phyloP scores from a whole-genome alignment of 1,284 basidiomycete genomes.

The Lentinula novae-zelandiae region DNA sequence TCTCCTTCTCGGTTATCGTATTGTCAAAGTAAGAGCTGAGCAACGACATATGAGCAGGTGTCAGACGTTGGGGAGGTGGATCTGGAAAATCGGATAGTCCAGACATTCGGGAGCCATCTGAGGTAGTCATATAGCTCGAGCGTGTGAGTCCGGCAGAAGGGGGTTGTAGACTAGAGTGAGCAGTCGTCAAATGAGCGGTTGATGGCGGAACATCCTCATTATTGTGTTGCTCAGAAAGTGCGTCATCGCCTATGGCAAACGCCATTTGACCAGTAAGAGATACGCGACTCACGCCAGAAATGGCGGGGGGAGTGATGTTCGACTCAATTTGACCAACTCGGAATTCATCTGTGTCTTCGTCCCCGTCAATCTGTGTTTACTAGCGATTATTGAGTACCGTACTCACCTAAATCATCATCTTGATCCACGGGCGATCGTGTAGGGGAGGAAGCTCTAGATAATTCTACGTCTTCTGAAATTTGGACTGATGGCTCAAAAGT shows the following conservation, averaged over 20 bases:
- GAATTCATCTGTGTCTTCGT: conserved; percentile 34
- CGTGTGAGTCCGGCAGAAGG: conserved; percentile 46
- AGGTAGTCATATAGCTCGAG: conserved; percentile 65
- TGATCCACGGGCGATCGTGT: conserved; percentile 26
- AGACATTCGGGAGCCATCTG: conserved; percentile 58
- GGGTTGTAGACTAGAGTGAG: conserved; percentile 31
- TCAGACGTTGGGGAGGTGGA: conserved; percentile 49
- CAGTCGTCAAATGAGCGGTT: conserved; percentile 6
- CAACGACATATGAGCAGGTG: conserved; percentile 37
- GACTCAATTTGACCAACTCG: conserved; percentile 53
- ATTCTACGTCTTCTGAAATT: conserved; percentile 65
- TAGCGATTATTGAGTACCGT: neutral
- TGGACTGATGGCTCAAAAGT: conserved; percentile 37
- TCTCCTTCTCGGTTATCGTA: conserved; percentile 12
- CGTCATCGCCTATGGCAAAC: conserved; percentile 26
- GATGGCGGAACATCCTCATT: conserved; percentile 5
- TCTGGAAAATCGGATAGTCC: conserved; percentile 71
- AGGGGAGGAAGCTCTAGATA: conserved; percentile 51
- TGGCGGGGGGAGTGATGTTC: conserved; percentile 44
- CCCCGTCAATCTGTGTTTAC: neutral
- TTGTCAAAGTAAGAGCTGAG: conserved; percentile 43
- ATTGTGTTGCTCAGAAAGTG: conserved; percentile 16
- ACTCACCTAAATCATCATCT: conserved; percentile 44
- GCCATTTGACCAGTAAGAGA: conserved; percentile 38
- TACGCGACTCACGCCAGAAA: conserved; percentile 34